Base-by-base conservation (phyloP, 2,329 filamentous ascomycete species). In the Blastomyces gilchristii region DNA sequence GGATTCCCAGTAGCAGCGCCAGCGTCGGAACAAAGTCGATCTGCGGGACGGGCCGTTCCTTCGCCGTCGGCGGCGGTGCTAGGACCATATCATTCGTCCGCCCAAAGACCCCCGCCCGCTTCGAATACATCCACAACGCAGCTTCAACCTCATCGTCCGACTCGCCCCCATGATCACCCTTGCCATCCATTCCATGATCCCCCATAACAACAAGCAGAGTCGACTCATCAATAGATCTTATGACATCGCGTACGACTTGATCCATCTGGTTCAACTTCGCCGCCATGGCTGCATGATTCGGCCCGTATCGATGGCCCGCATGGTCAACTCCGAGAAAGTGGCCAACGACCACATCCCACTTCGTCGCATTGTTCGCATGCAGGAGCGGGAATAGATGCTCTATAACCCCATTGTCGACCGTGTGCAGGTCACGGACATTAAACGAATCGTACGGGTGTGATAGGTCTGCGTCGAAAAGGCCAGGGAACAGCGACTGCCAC, bases 111-210 rank as follows among this genome's bases (percentile, higher is more conserved):
- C 86, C 86, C 43, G 43, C 18, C 68, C 85, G 87, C 75, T 92
- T 96, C 1, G 94, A 96, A 74, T 97, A 99, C 91, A 99, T 96
- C 93, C 94, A 99, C 57, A 99, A 76, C 1, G 94, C 91, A 63
- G 94, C 91, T 75, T 99, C 87, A 7, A 99, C 85, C 74, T 99
- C 94, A 67, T 97, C 91, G 68, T 97, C 90, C 41, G 93, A 97
- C 78, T 99, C 94, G 62, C 94, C 94, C n/a, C 94, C 94, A 72
- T 99, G 94, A 68, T 99, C 94, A 22, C 94, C 94, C 78, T 99
- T 97, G 65, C 84, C 81, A 74, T 99, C 94, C 94, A 99, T 99
- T 12, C 94, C 94, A 72, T 99, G 94, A 73, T 99, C 94, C n/a
- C 94, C 94, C 91, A 99, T 96, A 16, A 99, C 89, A 25, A 99